phyloP scores from a whole-genome alignment of 75 land plant genomes.

The Azolla pinnata region DNA sequence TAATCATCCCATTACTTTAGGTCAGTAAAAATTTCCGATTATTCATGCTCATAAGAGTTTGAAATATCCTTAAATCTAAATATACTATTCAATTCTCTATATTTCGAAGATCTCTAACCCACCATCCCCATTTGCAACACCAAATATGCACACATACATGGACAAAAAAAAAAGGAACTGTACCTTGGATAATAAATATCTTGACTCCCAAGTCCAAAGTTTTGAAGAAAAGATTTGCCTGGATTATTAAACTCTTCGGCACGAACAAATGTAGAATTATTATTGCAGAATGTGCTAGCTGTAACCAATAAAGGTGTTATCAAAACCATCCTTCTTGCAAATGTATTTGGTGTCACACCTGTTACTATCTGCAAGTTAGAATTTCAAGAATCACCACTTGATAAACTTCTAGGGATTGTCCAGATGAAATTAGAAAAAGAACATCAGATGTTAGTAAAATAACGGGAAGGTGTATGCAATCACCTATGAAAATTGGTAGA shows the following conservation, averaged over 20 bases:
- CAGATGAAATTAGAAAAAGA: too few relatives aligned
- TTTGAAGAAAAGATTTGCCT: constrained; percentile 14
- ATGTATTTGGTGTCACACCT: neutral
- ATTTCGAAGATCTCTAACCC: too few relatives aligned
- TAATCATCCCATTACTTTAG: too few relatives aligned
- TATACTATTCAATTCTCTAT: neutral
- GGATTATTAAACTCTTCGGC: neutral
- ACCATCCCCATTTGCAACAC: neutral
- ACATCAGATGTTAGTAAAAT: too few relatives aligned
- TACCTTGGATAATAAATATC: constrained; percentile 38
- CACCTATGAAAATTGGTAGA: too few relatives aligned
- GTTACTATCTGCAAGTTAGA: neutral
- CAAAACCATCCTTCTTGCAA: constrained; percentile 3
- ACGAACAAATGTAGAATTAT: neutral
- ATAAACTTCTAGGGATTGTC: too few relatives aligned
- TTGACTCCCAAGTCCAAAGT: constrained; percentile 27
- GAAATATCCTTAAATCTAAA: too few relatives aligned
- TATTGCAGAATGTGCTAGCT: neutral
- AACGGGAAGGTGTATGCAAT: too few relatives aligned
- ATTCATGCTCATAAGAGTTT: too few relatives aligned
- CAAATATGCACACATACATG: neutral
- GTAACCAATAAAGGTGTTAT: neutral
- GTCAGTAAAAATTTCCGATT: too few relatives aligned
- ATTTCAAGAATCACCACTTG: too few relatives aligned
- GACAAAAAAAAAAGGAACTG: neutral